These are phyloP conservation scores for Priceomyces medius DNA, from an alignment of 805 yeast genomes.

Conservation along the genomic window DNA sequence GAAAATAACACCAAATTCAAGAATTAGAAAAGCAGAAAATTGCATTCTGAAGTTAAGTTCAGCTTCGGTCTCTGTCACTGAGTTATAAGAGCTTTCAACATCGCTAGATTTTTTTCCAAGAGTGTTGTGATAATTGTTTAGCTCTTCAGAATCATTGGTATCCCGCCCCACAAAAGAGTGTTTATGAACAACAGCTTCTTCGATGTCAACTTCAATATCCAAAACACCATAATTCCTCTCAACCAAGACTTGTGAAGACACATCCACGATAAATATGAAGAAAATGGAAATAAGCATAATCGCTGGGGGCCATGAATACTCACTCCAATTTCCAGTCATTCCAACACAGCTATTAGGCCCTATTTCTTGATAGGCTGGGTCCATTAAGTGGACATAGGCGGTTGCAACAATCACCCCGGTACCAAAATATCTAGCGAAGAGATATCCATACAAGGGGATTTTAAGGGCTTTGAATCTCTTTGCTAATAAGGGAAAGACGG, in stretches of 20 bases:
- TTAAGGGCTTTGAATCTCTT: conserved; percentile 58
- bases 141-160: neutral
- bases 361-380: conserved; percentile 21
- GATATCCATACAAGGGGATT: conserved; percentile 60
- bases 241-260: conserved; percentile 45
- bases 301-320: conserved; percentile 58
- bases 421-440: conserved; percentile 29
- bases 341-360: conserved; percentile 35
- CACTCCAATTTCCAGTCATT: conserved; percentile 44
- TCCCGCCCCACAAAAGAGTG: neutral
- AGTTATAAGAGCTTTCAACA: neutral
- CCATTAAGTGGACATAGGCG: conserved; percentile 34
- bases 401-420: conserved; percentile 38
- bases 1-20: conserved; percentile 34
- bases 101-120: neutral
- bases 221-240: conserved; percentile 30
- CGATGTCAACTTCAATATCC: conserved; percentile 3
- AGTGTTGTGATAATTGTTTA: neutral
- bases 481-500: conserved; percentile 62
- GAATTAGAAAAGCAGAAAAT: conserved; percentile 30
- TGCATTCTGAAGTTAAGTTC: conserved; percentile 38
- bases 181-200: conserved; percentile 1
- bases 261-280: conserved; percentile 47
- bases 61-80: conserved; percentile 3
- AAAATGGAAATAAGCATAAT: conserved; percentile 49